Percentiles rank a stretch among this genome's conserved stretches.
phyloP scores from a whole-genome alignment of 106 monocot species.

The Dendrobium catenatum region DNA sequence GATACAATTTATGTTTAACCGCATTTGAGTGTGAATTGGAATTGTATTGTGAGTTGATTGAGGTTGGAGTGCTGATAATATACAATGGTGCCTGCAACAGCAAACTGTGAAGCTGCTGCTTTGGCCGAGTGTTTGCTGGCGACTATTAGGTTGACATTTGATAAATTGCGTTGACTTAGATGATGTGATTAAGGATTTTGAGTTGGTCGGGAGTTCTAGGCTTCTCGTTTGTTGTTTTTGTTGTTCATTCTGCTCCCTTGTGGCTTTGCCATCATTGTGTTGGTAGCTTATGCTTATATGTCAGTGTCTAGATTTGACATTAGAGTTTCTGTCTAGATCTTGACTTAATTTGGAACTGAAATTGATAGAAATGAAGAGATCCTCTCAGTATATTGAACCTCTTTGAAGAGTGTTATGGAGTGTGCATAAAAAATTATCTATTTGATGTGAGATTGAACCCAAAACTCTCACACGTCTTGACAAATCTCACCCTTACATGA shows the following conservation, averaged over 20 bases:
- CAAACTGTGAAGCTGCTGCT: background rate
- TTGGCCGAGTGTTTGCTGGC: background rate
- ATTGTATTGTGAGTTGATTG: background rate
- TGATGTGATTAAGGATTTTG: background rate
- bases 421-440: background rate
- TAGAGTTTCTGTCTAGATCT: background rate
- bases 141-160: background rate
- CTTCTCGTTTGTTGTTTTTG: background rate
- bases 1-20: background rate
- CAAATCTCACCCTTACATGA: too few species aligned
- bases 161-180: background rate
- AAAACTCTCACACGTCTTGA: background rate
- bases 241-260: background rate
- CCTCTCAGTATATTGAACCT: background rate
- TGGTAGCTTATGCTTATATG: slow-evolving; percentile 1
- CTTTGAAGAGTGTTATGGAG: background rate
- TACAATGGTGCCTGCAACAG: background rate
- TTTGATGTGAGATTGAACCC: background rate
- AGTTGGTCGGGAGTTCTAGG: background rate
- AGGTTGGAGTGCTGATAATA: background rate
- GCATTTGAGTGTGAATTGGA: slow-evolving; percentile 6
- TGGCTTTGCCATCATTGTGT: background rate
- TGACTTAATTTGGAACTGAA: background rate
- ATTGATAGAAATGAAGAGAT: background rate
- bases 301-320: background rate